Evolutionary conservation across 495 filamentous ascomycete genomes (phyloP).

Genomic region (Daldinia childiae): DNA sequence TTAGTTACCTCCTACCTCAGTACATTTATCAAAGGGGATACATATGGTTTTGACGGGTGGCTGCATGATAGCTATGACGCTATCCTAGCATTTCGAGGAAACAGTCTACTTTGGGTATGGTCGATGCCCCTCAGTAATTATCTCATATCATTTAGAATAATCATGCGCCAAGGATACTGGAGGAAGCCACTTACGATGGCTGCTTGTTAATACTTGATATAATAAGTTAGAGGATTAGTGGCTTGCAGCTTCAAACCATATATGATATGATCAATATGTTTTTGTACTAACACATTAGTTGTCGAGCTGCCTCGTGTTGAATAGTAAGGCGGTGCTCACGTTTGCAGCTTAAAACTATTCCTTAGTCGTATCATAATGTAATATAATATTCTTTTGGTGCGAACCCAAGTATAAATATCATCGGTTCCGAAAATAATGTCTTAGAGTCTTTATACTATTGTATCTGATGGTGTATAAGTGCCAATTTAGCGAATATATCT

Average conservation of each 20-base stretch:
- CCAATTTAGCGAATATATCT: too few species aligned
- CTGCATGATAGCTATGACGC: background rate
- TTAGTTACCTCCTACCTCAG: too few species aligned
- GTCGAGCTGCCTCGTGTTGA: background rate
- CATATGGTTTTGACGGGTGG: background rate
- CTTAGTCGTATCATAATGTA: background rate
- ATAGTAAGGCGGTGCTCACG: background rate
- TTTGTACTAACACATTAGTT: background rate
- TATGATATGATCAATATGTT: background rate
- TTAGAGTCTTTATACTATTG: background rate
- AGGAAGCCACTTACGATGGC: background rate
- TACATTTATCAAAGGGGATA: background rate
- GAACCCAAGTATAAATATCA: background rate
- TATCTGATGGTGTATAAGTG: background rate
- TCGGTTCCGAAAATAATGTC: background rate
- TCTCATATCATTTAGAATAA: background rate
- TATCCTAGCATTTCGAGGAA: background rate
- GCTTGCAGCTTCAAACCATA: conserved; percentile 21
- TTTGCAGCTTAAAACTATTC: background rate
- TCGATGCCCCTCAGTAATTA: background rate
- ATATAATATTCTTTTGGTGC: background rate
- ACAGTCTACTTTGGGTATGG: background rate
- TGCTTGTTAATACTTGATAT: too few species aligned
- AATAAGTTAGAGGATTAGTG: conserved; percentile 12
- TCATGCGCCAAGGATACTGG: background rate